Base-by-base conservation (phyloP, 768 basidiomycete species). In the Suillus fuscotomentosus region DNA sequence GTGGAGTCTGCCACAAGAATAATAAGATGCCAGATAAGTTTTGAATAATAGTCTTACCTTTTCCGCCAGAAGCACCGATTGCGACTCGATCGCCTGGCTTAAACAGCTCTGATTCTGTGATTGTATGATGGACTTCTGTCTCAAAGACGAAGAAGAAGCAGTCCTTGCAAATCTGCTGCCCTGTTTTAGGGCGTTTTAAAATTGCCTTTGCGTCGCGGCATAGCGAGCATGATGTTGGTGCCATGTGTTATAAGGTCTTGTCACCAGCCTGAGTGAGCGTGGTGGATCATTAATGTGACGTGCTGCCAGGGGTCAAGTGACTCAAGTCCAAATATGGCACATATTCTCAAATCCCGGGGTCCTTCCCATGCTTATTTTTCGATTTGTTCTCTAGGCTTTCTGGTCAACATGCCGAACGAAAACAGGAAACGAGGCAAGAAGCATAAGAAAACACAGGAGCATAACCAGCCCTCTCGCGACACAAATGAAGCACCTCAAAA, bases 61-160 rank as follows among this genome's bases (percentile, higher is more conserved):
- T 99, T 53, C 97, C 97, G 54, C 97, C 97, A 60, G 95, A 97
- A 61, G 97, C 97, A 39, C 97, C 97, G 65, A 99, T 99, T 31
- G 97, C 97, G 45, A 99, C 95, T 67, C 87, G 83, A 78, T 99
- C 95, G 41, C 96, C 94, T 13, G 87, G 82, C 72, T 87, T 88
- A 82, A 99, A 99, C 4, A 99, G 81, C 62, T 81, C 80, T 13
- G 93, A 86, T 70, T 92, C 84, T 7, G 82, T 88, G 73, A 99
- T 98, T 1, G 97, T 98, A 74, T 96, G 91, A 80, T 99, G 97
- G 36, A 99, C 90, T 75, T 99, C 97, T 1, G 95, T 97, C 81
- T 99, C 97, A 70, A 99, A 99, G 47, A 98, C 95, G 69, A 88
- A 88, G 81, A 94, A 99, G 79, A 96, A 97, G 74, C 97, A 99